Evolutionary conservation across 306 rosid species (phyloP).

Genomic region (Quercus berberidifolia): DNA sequence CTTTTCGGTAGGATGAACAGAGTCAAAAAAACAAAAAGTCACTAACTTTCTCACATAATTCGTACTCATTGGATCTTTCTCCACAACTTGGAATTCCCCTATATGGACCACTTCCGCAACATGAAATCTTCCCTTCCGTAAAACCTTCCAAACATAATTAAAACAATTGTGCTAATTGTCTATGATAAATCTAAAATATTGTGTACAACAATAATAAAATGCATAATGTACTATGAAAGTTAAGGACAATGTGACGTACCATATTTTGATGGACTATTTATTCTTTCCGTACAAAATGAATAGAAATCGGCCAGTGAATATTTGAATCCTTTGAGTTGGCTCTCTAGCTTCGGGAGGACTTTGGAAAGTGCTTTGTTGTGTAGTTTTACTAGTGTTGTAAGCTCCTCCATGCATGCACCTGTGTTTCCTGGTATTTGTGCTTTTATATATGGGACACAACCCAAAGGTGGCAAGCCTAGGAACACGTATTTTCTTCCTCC

Average conservation of each 20-base stretch:
- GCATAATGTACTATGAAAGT: too few species aligned
- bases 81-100: conserved; percentile 47
- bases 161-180: not conserved
- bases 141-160: conserved; percentile 15
- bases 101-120: conserved; percentile 43
- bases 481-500: not conserved
- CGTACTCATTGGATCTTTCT: conserved; percentile 26
- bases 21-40: conserved; percentile 43
- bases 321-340: not conserved
- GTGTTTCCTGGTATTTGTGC: not conserved
- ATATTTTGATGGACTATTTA: not conserved
- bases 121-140: conserved; percentile 36
- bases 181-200: too few species aligned
- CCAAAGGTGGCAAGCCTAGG: conserved; percentile 11
- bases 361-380: conserved; percentile 20
- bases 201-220: too few species aligned
- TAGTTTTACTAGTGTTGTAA: conserved; percentile 3
- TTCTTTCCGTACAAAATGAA: not conserved
- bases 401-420: conserved; percentile 18
- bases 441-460: conserved; percentile 16
- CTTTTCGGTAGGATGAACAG: conserved; percentile 33
- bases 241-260: not conserved
- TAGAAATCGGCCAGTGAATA: not conserved
- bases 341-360: conserved; percentile 10
- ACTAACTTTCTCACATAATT: conserved; percentile 15